Evolutionary conservation across 2,329 filamentous ascomycete genomes (phyloP), one percentile per base, ranked within the genome.

Genomic region (Alternaria novae-zelandiae): DNA sequence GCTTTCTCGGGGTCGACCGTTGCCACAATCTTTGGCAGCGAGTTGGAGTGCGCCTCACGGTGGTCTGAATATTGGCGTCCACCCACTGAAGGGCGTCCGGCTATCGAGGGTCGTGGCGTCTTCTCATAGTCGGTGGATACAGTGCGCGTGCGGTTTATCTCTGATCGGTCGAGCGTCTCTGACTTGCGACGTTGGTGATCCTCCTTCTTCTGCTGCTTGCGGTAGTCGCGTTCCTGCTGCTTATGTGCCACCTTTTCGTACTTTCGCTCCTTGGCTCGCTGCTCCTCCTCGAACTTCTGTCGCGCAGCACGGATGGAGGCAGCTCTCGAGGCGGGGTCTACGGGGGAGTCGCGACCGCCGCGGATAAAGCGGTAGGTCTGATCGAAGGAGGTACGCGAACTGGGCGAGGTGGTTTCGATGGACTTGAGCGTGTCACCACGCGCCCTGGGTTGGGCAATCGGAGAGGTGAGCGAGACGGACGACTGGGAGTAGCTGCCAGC

Each of bases 251-350:
- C 86, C 69, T 85, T 82, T 70, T 88, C 84, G 49, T 83, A 78
- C 68, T 86, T 86, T 54, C 81, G 83, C 58, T 83, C 83, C 69
- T 88, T 89, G 36, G 83, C 85, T 5, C 84, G 85, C 76, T 89
- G 86, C 67, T 87, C 86, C 67, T 88, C 86, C 61, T 86, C 82
- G 72, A 88, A 89, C 30, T 87, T 86, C 54, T 84, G 80, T 7
- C 87, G 83, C 6, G 86, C 84, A 47, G 85, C 86, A 58, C 85
- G 83, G 10, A 89, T 86, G 5, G 83, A 83, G 17, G 86, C 86
- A 45, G 86, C 86, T 43, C 86, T 83, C 6, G 84, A 83, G 28
- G 83, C 81, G 8, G 86, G 82, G 68, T 88, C 86, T 15, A 77
- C 69, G 10, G 78, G 78, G 10, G 81, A 82, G 60, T 85, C 85